Conservation (phyloP, 805 yeast genomes). For the Lipomyces sp. region DNA sequence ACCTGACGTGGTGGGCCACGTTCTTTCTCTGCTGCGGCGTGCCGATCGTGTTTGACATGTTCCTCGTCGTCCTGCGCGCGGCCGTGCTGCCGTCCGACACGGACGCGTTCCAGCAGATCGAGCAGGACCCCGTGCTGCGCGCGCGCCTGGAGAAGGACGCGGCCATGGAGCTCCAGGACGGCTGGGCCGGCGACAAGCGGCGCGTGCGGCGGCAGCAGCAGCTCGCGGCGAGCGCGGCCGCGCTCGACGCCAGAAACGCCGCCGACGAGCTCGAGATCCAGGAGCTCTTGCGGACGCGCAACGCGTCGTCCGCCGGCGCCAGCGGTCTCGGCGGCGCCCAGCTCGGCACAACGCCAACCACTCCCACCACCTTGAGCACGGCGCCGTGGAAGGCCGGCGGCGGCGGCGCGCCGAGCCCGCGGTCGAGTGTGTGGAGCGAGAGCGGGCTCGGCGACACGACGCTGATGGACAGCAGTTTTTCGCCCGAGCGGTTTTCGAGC, state of each 20-base stretch:
- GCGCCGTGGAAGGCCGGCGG: too few species aligned
- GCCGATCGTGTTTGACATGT: slow-evolving; percentile 64
- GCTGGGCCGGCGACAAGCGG: slow-evolving; percentile 57
- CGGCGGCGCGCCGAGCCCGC: too few species aligned
- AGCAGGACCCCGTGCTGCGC: slow-evolving; percentile 63
- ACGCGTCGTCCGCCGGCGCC: slow-evolving; percentile 6
- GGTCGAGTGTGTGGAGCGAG: too few species aligned
- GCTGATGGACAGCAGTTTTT: too few species aligned
- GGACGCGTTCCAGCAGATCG: slow-evolving; percentile 74
- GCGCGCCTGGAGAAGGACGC: slow-evolving; percentile 70
- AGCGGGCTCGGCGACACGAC: too few species aligned
- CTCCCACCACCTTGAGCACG: too few species aligned
- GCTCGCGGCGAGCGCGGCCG: slow-evolving; percentile 14
- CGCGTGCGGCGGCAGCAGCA: slow-evolving; percentile 14
- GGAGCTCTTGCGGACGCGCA: slow-evolving; percentile 4
- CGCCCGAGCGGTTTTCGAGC: background rate
- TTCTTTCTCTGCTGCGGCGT: slow-evolving; percentile 54
- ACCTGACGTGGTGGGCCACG: slow-evolving; percentile 84
- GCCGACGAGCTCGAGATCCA: slow-evolving; percentile 11
- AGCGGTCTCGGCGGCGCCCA: background rate
- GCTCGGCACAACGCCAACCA: too few species aligned
- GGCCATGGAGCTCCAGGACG: slow-evolving; percentile 66
- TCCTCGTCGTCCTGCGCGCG: slow-evolving; percentile 55
- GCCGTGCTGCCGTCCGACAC: slow-evolving; percentile 67
- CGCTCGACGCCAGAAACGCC: background rate